Evolutionary conservation across 2,329 filamentous ascomycete genomes (phyloP).

Genomic region (Penicillium sp.): DNA sequence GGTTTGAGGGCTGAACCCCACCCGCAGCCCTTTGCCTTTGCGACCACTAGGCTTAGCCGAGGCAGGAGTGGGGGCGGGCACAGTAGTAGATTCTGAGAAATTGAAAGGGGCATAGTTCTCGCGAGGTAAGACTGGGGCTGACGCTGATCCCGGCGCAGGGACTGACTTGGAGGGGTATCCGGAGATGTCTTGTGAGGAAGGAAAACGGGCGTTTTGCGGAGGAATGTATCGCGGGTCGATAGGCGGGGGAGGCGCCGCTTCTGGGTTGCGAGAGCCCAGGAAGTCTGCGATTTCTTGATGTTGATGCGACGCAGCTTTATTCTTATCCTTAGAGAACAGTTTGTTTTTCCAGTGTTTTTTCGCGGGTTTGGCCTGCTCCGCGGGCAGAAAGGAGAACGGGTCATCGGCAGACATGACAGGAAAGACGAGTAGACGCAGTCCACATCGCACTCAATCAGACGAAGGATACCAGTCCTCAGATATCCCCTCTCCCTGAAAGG

Average conservation of each 20-base stretch:
- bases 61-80: background rate
- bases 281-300: conserved; percentile 54
- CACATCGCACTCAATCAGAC: conserved; percentile 32
- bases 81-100: conserved; percentile 10
- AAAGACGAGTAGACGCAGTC: conserved; percentile 32
- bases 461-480: conserved; percentile 16
- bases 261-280: conserved; percentile 43
- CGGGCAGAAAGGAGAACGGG: conserved; percentile 37
- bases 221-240: conserved; percentile 32
- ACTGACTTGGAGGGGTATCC: conserved; percentile 7
- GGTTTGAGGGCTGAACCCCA: conserved; percentile 68
- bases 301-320: conserved; percentile 39
- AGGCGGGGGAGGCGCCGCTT: conserved; percentile 16
- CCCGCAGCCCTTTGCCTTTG: conserved; percentile 66
- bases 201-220: conserved; percentile 35
- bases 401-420: conserved; percentile 37
- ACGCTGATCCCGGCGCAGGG: conserved; percentile 5
- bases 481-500: conserved; percentile 20
- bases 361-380: conserved; percentile 31
- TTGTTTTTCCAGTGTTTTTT: conserved; percentile 51
- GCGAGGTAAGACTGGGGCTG: conserved; percentile 18
- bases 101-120: conserved; percentile 23
- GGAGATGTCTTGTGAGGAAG: conserved; percentile 30
- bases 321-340: conserved; percentile 47
- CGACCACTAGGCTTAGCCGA: conserved; percentile 33